A percentile compares a stretch with the other conserved stretches of the same genome.
These are phyloP conservation scores for Whalleya microplaca DNA, from an alignment of 2,329 filamentous ascomycete species.

Conservation along the genomic window DNA sequence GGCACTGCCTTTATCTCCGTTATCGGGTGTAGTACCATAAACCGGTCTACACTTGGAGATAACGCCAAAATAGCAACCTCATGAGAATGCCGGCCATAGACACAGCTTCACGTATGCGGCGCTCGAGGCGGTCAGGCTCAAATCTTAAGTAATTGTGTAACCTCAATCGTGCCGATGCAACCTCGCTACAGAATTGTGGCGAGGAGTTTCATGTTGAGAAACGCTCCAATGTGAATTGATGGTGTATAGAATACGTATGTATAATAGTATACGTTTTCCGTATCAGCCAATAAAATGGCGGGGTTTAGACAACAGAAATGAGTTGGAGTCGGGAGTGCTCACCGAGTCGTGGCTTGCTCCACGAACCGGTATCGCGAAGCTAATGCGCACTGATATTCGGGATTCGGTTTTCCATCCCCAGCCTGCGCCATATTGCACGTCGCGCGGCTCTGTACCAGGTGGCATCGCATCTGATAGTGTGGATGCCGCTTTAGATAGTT, in stretches of 20 bases:
- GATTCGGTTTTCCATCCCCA: conserved; percentile 26
- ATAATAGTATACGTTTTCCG: neutral
- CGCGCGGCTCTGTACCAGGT: conserved; percentile 27
- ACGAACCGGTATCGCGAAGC: conserved; percentile 15
- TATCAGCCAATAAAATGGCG: neutral
- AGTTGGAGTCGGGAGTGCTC: neutral
- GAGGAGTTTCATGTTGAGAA: neutral
- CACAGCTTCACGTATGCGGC: neutral
- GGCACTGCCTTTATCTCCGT: conserved; percentile 33
- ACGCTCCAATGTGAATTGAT: neutral
- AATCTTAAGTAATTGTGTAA: neutral
- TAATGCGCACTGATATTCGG: conserved; percentile 22
- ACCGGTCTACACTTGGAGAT: conserved; percentile 23
- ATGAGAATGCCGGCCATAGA: neutral
- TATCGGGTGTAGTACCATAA: conserved; percentile 28
- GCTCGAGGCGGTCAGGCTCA: neutral
- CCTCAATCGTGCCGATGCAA: neutral
- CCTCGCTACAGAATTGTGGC: neutral
- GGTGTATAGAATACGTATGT: neutral
- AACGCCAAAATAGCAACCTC: conserved; percentile 17
- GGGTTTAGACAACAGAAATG: neutral
- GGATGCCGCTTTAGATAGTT: conserved; percentile 35
- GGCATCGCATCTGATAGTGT: conserved; percentile 26
- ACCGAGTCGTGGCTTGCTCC: neutral
- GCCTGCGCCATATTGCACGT: conserved; percentile 16